Evolutionary conservation across 23 red algal genomes (phyloP).

Genomic region (Agarophyton chilense): DNA sequence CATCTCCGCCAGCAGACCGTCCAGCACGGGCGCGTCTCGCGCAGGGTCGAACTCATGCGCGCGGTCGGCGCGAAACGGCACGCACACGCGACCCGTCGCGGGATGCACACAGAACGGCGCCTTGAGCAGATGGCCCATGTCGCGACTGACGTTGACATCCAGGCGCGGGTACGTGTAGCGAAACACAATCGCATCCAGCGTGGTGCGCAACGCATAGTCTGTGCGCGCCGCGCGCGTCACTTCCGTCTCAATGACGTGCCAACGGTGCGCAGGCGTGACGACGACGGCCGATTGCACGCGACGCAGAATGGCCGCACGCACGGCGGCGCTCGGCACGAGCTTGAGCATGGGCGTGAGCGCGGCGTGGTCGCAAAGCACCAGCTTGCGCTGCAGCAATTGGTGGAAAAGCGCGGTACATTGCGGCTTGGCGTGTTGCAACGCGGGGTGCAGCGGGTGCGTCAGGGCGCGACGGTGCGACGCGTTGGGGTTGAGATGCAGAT

Average conservation of each 20-base stretch:
- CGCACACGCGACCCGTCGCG: slow-evolving; percentile 90
- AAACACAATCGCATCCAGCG: slow-evolving; percentile 75
- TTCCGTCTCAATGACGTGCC: slow-evolving; percentile 75
- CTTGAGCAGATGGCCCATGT: slow-evolving; percentile 95
- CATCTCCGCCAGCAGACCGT: slow-evolving; percentile 54
- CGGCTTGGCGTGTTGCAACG: slow-evolving; percentile 33
- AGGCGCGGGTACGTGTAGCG: slow-evolving; percentile 89
- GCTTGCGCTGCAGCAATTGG: slow-evolving; percentile 47
- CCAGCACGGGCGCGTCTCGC: slow-evolving; percentile 55
- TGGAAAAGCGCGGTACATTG: slow-evolving; percentile 42
- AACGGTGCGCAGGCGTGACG: too few species aligned
- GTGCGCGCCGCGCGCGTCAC: slow-evolving; percentile 12
- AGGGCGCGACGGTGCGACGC: slow-evolving; percentile 39
- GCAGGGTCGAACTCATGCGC: slow-evolving; percentile 63
- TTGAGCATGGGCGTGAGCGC: slow-evolving; percentile 19
- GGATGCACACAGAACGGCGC: slow-evolving; percentile 98
- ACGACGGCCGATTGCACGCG: too few species aligned
- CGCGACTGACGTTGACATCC: slow-evolving; percentile 87
- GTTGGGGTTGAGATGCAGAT: slow-evolving; percentile 67
- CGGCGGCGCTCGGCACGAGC: neutral
- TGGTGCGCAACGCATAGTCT: slow-evolving; percentile 1
- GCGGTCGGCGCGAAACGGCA: slow-evolving; percentile 79
- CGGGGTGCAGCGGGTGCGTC: slow-evolving; percentile 72
- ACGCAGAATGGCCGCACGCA: neutral
- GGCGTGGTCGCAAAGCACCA: slow-evolving; percentile 23